phyloP scores from a whole-genome alignment of 2,329 filamentous ascomycete species.

The Pseudocercospora fijiensis region DNA sequence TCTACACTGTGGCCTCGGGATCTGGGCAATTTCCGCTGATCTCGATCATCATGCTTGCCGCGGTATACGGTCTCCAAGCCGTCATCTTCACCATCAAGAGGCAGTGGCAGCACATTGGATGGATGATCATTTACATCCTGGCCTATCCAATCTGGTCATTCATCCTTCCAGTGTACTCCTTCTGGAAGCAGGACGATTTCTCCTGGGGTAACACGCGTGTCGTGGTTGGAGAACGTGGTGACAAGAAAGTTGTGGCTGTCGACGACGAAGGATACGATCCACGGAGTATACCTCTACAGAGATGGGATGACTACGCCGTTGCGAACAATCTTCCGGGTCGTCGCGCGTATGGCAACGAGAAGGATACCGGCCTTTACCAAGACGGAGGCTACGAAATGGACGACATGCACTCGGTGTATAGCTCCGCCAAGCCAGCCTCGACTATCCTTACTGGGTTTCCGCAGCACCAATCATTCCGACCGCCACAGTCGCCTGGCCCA shows the following conservation, averaged over 20 bases:
- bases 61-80: conserved; percentile 91
- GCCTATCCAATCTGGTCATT: conserved; percentile 94
- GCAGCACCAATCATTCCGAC: conserved; percentile 54
- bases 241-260: conserved; percentile 84
- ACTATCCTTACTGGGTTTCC: conserved; percentile 84
- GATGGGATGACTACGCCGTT: conserved; percentile 94
- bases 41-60: conserved; percentile 84
- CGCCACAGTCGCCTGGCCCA: conserved; percentile 75
- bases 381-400: conserved; percentile 83
- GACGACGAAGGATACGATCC: conserved; percentile 85
- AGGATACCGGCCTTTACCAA: conserved; percentile 31
- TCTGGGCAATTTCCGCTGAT: conserved; percentile 78
- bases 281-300: conserved; percentile 85
- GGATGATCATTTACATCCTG: conserved; percentile 99
- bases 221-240: conserved; percentile 89
- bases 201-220: conserved; percentile 98
- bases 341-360: conserved; percentile 57
- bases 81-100: conserved; percentile 95
- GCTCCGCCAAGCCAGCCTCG: conserved; percentile 79
- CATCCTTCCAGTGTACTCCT: conserved; percentile 88
- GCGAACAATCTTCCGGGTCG: conserved; percentile 87
- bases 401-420: conserved; percentile 95
- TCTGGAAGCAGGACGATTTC: conserved; percentile 99
- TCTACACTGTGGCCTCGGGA: conserved; percentile 71
- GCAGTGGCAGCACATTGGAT: conserved; percentile 97